Evolutionary conservation across 768 basidiomycete species (phyloP).

Genomic region (Paxillus ammoniavirescens): DNA sequence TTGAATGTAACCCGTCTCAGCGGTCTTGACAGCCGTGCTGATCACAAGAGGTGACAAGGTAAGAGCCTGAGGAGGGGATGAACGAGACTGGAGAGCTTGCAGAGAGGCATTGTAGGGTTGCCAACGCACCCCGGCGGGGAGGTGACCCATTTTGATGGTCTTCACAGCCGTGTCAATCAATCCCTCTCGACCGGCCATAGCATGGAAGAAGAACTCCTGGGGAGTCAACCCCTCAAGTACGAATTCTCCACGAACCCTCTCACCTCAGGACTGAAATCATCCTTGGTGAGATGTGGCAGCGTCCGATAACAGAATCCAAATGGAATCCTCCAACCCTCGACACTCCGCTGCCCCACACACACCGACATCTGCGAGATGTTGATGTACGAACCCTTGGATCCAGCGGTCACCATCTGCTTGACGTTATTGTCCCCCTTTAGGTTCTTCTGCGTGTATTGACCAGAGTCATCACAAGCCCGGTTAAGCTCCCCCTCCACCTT

Average conservation of each 20-base stretch:
- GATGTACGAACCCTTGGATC: conserved; percentile 98
- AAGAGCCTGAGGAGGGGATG: no score
- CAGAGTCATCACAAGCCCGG: conserved; percentile 90
- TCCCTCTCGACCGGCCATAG: conserved; percentile 99
- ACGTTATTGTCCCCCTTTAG: conserved; percentile 99
- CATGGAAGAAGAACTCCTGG: conserved; percentile 99
- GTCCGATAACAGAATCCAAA: conserved; percentile 98
- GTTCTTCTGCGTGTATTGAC: conserved; percentile 94
- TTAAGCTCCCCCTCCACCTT: conserved; percentile 89
- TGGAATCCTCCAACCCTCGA: conserved; percentile 95
- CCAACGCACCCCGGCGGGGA: no score
- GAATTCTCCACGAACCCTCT: conserved; percentile 99
- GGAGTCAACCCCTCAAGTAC: conserved; percentile 92
- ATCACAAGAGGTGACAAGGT: conserved; percentile 37
- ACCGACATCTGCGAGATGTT: conserved; percentile 99
- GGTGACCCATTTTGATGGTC: conserved; percentile 97
- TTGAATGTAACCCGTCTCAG: conserved; percentile 99
- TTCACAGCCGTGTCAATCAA: conserved; percentile 99
- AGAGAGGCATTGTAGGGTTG: conserved; percentile 92
- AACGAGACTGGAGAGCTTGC: no score
- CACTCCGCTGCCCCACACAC: conserved; percentile 97
- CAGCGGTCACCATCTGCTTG: conserved; percentile 99
- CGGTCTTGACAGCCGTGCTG: conserved; percentile 99
- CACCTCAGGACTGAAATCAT: conserved; percentile 97
- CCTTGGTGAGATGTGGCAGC: conserved; percentile 96